These are phyloP conservation scores for Nakazawaea siamensis DNA, from an alignment of 805 yeast genomes.

Conservation along the genomic window DNA sequence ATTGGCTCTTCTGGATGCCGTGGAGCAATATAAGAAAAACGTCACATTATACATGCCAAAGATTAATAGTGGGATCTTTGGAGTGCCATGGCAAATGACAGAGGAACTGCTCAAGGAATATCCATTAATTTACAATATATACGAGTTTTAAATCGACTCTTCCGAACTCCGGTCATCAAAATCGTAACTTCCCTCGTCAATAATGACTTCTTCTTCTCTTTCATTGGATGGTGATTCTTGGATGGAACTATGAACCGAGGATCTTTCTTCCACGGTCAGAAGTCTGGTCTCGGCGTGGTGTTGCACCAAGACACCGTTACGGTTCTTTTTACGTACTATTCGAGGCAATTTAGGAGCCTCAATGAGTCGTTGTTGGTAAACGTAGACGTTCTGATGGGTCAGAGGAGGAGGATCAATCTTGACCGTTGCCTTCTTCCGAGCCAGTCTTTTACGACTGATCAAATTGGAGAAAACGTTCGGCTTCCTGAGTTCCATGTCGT, in stretches of 20 bases:
- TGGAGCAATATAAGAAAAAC: constrained; percentile 24
- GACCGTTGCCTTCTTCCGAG: not conserved
- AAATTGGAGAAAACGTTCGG: not conserved
- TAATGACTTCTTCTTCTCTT: constrained; percentile 6
- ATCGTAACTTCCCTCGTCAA: constrained; percentile 7
- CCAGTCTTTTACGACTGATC: not conserved
- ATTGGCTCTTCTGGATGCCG: constrained; percentile 38
- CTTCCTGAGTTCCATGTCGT: constrained; percentile 1
- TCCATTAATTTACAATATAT: constrained; percentile 34
- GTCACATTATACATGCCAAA: constrained; percentile 53
- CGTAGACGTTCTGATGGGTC: constrained; percentile 1
- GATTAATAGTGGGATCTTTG: constrained; percentile 75
- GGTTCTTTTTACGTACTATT: not conserved
- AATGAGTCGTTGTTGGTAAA: constrained; percentile 3
- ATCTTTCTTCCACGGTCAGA: too few relatives aligned
- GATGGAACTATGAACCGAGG: too few relatives aligned
- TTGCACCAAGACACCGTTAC: not conserved
- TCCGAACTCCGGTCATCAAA: constrained; percentile 6
- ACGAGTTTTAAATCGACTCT: constrained; percentile 27
- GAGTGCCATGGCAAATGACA: constrained; percentile 71
- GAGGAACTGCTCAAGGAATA: constrained; percentile 37
- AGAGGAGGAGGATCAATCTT: not conserved
- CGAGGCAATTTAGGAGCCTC: not conserved
- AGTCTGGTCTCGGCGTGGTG: constrained; percentile 4
- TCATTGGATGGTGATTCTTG: too few relatives aligned